Evolutionary conservation across 768 basidiomycete species (phyloP), one percentile per base, ranked within the genome.

Genomic region (Leccinum imitatum): DNA sequence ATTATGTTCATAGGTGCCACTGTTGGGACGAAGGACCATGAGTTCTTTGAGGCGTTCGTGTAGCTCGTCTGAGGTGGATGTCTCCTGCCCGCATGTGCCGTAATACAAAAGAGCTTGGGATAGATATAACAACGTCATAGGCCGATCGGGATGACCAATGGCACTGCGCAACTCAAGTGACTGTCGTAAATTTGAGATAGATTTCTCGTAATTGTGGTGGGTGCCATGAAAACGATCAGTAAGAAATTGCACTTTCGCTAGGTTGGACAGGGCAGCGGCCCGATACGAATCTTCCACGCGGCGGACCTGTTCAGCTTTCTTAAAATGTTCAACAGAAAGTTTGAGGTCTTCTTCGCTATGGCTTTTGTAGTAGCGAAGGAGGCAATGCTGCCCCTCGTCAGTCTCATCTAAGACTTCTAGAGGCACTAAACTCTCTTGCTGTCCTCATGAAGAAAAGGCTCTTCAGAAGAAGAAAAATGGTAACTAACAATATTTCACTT

Each of bases 191-290:
- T 50, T 41, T 0, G 13, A 19, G 6, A 33, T 58, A 6, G 55
- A 51, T 8, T 13, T 15, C 2, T 59, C 48, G 27, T 59, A 27
- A 15, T 53, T 7, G 15, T 3, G 0, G 11, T 2, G 14, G 9
- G 27, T 53, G 4, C 58, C 56, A 10, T 52, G 3, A 21, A 35
- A 44, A 13, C 47, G 65, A 35, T 47, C 58, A 11, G 7, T 23
- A 13, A 58, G 39, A 19, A 58, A 59, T 30, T 46, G 21, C 19
- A 41, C 62, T 10, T 59, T 60, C 3, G 65, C 65, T n/a, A 66
- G 59, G 55, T 66, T 66, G 50, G 47, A 58, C 3, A 66, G 33
- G 17, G 55, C 57, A 9, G 54, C 54, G 6, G 65, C 65, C 15
- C 54, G 62, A 54, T 30, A 54, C 4, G 25, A n/a, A 14, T 41